phyloP scores from a whole-genome alignment of 129 eudicot genomes.

The Flaveria sonorensis region DNA sequence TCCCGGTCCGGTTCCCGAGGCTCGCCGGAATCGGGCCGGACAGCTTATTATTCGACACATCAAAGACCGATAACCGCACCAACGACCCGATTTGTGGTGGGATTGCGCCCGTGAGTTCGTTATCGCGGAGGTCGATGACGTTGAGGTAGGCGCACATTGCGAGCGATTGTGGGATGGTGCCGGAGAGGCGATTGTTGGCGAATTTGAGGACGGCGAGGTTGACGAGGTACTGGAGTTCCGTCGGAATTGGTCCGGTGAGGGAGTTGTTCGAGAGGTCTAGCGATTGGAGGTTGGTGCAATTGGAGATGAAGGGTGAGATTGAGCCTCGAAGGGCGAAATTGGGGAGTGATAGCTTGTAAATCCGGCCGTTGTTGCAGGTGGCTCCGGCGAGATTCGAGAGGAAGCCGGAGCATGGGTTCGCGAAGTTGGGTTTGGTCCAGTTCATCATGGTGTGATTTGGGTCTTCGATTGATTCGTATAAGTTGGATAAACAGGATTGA shows the following conservation, averaged over 20 bases:
- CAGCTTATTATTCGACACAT: conserved; percentile 58
- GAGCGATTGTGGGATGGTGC: conserved; percentile 55
- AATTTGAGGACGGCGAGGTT: conserved; percentile 87
- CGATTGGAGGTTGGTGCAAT: conserved; percentile 86
- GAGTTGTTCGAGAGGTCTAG: conserved; percentile 83
- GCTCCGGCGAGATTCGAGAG: conserved; percentile 71
- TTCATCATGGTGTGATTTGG: conserved; percentile 57
- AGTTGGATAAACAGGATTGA: conserved; percentile 68
- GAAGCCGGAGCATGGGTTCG: conserved; percentile 73
- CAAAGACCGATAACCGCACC: conserved; percentile 65
- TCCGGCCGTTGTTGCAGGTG: conserved; percentile 95
- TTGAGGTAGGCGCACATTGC: conserved; percentile 78
- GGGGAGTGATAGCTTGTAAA: conserved; percentile 74
- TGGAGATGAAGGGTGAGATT: conserved; percentile 66
- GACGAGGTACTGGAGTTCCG: conserved; percentile 54
- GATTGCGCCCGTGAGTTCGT: conserved; percentile 56
- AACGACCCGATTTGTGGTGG: conserved; percentile 76
- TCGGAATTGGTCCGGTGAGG: conserved; percentile 67
- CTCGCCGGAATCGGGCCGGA: conserved; percentile 73
- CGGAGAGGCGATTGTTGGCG: conserved; percentile 65
- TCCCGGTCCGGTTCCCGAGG: conserved; percentile 73
- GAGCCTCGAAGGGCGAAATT: conserved; percentile 62
- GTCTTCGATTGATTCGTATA: conserved; percentile 60
- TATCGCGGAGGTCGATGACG: conserved; percentile 78
- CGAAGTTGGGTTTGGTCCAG: conserved; percentile 71